These are phyloP conservation scores for Grammothele lineata DNA, from an alignment of 768 basidiomycete genomes.

Conservation along the genomic window DNA sequence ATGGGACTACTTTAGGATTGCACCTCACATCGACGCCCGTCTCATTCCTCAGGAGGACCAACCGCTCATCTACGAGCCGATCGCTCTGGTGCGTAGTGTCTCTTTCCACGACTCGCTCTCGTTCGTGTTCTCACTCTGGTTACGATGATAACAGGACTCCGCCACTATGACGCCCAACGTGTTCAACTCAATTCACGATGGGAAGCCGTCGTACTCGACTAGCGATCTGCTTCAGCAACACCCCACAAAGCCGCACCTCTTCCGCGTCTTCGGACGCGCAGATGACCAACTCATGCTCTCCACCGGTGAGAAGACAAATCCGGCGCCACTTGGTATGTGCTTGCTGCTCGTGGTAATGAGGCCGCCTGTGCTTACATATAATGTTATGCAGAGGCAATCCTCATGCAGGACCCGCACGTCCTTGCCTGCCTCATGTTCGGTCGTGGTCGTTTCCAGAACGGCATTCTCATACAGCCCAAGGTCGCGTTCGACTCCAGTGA, in stretches of 20 bases:
- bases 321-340: not conserved
- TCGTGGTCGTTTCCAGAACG: constrained; percentile 35
- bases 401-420: constrained; percentile 32
- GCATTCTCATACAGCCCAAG: constrained; percentile 36
- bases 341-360: not conserved
- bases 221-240: constrained; percentile 39
- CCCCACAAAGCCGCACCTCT: constrained; percentile 34
- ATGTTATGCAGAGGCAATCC: constrained; percentile 28
- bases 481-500: constrained; percentile 27
- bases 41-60: constrained; percentile 12
- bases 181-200: constrained; percentile 23
- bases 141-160: too few species aligned
- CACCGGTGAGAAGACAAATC: constrained; percentile 34
- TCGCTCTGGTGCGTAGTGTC: constrained; percentile 13
- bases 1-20: constrained; percentile 23
- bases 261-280: constrained; percentile 37
- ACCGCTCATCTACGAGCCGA: constrained; percentile 15
- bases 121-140: not conserved
- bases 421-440: constrained; percentile 36
- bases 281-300: constrained; percentile 45
- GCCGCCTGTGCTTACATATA: not conserved
- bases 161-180: constrained; percentile 14
- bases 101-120: not conserved
- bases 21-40: constrained; percentile 15
- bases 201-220: constrained; percentile 33